These are phyloP conservation scores for Hydnum rufescens DNA, from an alignment of 768 basidiomycete species.

Conservation along the genomic window DNA sequence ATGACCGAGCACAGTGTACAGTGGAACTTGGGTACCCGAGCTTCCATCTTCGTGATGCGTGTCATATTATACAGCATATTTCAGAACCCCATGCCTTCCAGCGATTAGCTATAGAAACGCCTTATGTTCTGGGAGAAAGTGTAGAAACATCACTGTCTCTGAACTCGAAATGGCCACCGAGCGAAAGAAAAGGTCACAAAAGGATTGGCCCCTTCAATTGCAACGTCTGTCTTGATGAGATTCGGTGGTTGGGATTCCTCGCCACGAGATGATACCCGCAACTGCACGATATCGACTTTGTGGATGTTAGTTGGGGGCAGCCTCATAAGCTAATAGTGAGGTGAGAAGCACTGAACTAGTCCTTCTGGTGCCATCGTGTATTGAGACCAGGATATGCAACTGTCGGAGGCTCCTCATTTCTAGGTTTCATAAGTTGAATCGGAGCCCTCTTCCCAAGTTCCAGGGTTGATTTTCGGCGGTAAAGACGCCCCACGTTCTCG, in stretches of 20 bases:
- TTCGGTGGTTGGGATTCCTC: constrained; percentile 23
- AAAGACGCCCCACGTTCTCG: constrained; percentile 66
- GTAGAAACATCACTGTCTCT: constrained; percentile 57
- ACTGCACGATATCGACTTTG: constrained; percentile 68
- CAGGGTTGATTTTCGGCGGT: constrained; percentile 36
- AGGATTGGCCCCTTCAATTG: constrained; percentile 71
- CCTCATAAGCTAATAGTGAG: constrained; percentile 27
- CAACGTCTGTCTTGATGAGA: constrained; percentile 56
- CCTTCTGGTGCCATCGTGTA: constrained; percentile 43
- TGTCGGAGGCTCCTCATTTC: constrained; percentile 56
- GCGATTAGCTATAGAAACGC: not conserved
- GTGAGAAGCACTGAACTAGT: constrained; percentile 2
- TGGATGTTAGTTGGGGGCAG: constrained; percentile 81
- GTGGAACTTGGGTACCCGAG: not conserved
- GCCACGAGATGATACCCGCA: constrained; percentile 36
- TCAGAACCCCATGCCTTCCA: not conserved
- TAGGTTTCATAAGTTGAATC: constrained; percentile 43
- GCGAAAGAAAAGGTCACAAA: constrained; percentile 58
- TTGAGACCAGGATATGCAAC: constrained; percentile 74
- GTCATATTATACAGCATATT: constrained; percentile 6
- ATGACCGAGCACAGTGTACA: constrained; percentile 39
- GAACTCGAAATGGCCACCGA: constrained; percentile 75
- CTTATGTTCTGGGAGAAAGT: constrained; percentile 55
- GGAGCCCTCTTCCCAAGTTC: constrained; percentile 48
- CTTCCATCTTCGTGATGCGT: constrained; percentile 15